phyloP scores from a whole-genome alignment of 169 alveolate genomes.

The Theileria annulata region DNA sequence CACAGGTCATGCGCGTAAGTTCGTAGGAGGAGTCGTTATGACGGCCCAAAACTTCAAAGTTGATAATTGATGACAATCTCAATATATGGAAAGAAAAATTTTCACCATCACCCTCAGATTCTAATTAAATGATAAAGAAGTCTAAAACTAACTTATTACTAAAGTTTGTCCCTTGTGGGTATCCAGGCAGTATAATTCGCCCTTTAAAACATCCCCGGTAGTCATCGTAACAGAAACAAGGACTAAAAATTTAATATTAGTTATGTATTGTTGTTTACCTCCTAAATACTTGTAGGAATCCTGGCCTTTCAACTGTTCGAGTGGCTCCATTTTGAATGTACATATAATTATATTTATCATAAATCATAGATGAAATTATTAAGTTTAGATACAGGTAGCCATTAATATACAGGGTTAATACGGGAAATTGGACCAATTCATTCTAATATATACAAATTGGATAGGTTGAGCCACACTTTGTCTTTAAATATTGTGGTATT shows the following conservation, averaged over 20 bases:
- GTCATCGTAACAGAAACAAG: conserved; percentile 21
- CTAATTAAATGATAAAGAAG: background rate
- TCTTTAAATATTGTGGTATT: too few relatives aligned
- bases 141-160: conserved; percentile 35
- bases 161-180: conserved; percentile 40
- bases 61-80: conserved; percentile 19
- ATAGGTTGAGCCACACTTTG: conserved; percentile 11
- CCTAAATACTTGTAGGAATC: conserved; percentile 60
- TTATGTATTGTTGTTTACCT: conserved; percentile 16
- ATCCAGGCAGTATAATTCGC: conserved; percentile 57
- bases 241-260: conserved; percentile 16
- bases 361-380: background rate
- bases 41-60: conserved; percentile 32
- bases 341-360: background rate
- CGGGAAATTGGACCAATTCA: background rate
- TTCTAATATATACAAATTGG: background rate
- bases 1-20: conserved; percentile 45
- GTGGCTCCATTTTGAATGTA: conserved; percentile 31
- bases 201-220: conserved; percentile 50
- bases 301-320: conserved; percentile 42
- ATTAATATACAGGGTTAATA: conserved; percentile 9
- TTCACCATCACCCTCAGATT: background rate
- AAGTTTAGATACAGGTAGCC: background rate
- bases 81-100: conserved; percentile 19
- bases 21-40: conserved; percentile 49